Conservation (phyloP, 768 basidiomycete genomes). For the Saitozyma sp. region DNA sequence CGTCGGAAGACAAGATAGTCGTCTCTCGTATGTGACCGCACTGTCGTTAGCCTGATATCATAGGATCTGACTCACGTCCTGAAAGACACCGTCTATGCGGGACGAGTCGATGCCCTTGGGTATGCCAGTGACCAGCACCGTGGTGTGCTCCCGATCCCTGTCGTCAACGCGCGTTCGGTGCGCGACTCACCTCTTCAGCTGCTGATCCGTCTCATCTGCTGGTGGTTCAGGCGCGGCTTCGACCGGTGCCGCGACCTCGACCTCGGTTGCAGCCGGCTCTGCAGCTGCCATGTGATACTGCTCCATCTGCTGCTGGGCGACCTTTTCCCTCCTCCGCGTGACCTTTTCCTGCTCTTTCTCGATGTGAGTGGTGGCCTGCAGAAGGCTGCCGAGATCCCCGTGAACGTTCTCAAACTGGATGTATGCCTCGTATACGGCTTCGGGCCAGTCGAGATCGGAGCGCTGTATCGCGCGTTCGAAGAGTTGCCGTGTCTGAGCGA, state of each 20-base stretch:
- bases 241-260: neutral
- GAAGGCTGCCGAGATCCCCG: slow-evolving; percentile 64
- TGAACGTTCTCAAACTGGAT: slow-evolving; percentile 79
- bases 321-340: slow-evolving; percentile 43
- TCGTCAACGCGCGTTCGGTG: neutral
- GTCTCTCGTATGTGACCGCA: slow-evolving; percentile 84
- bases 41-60: slow-evolving; percentile 54
- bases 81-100: slow-evolving; percentile 73
- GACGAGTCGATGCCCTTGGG: slow-evolving; percentile 62
- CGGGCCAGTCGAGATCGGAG: slow-evolving; percentile 84
- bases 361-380: slow-evolving; percentile 21
- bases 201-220: neutral
- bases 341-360: slow-evolving; percentile 50
- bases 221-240: neutral
- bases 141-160: slow-evolving; percentile 93
- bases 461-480: slow-evolving; percentile 69
- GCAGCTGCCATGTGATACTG: slow-evolving; percentile 3
- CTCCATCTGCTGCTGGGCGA: slow-evolving; percentile 16
- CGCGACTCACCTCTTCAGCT: neutral
- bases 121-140: slow-evolving; percentile 80
- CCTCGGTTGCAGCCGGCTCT: neutral
- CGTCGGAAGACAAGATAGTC: slow-evolving; percentile 62
- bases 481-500: slow-evolving; percentile 64
- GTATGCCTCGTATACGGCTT: slow-evolving; percentile 91
- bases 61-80: slow-evolving; percentile 64